Conservation (phyloP, 2,329 filamentous ascomycete genomes). For the Aureobasidium sp. region DNA sequence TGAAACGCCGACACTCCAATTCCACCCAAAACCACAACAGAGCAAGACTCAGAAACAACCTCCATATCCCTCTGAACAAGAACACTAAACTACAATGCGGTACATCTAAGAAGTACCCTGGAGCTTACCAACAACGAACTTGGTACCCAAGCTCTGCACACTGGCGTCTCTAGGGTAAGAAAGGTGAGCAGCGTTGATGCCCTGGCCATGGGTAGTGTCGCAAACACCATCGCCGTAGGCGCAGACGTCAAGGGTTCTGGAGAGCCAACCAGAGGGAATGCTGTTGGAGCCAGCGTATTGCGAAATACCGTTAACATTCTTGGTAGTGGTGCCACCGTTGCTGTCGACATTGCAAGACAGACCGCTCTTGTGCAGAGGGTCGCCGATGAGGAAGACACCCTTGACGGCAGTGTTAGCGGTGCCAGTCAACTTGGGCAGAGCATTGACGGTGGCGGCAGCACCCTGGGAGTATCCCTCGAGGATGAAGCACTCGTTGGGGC, state of each 20-base stretch:
- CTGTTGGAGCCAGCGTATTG: not conserved
- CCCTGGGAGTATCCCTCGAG: conserved; percentile 32
- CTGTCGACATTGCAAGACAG: conserved; percentile 29
- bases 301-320: conserved; percentile 23
- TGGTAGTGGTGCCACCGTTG: conserved; percentile 26
- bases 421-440: conserved; percentile 25
- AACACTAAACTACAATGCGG: no score
- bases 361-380: conserved; percentile 26
- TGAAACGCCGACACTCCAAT: no score
- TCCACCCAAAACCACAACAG: no score
- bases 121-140: conserved; percentile 19
- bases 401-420: conserved; percentile 27
- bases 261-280: conserved; percentile 26
- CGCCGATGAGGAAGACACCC: conserved; percentile 29
- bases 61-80: no score
- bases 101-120: not conserved
- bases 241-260: conserved; percentile 31
- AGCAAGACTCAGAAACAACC: no score
- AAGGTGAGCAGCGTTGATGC: conserved; percentile 26
- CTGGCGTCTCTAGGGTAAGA: conserved; percentile 20
- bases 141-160: conserved; percentile 25
- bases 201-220: conserved; percentile 25
- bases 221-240: conserved; percentile 31
- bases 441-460: conserved; percentile 28
- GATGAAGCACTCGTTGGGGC: conserved; percentile 28